phyloP scores from a whole-genome alignment of 2,329 filamentous ascomycete genomes.

The Neonectria sp. region DNA sequence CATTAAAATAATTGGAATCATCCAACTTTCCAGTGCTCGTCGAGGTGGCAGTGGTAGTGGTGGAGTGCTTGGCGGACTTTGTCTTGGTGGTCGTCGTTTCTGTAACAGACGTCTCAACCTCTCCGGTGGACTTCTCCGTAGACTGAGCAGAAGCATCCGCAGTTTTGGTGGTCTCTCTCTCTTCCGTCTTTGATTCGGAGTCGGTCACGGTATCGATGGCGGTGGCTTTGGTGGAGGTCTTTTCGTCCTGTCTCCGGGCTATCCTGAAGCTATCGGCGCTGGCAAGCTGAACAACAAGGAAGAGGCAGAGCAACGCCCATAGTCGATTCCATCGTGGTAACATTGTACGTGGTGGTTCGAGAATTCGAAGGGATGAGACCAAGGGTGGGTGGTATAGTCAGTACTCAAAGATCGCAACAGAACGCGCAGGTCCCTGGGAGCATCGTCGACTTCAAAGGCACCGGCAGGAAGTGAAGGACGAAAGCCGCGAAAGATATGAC shows the following conservation, averaged over 20 bases:
- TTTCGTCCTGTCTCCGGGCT: conserved; percentile 53
- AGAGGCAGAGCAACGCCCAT: conserved; percentile 58
- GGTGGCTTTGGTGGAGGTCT: conserved; percentile 30
- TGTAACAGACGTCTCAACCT: conserved; percentile 28
- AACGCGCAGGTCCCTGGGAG: conserved; percentile 27
- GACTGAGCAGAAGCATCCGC: conserved; percentile 31
- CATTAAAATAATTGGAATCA: conserved; percentile 53
- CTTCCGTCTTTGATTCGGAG: conserved; percentile 28
- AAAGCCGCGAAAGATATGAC: conserved; percentile 18
- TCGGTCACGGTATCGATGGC: conserved; percentile 28
- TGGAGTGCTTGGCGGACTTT: conserved; percentile 29
- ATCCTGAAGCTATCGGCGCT: conserved; percentile 52
- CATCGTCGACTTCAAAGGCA: conserved; percentile 38
- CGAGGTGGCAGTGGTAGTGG: conserved; percentile 42
- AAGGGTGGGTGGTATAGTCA: conserved; percentile 14
- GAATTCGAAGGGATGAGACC: conserved; percentile 16
- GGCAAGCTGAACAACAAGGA: conserved; percentile 56
- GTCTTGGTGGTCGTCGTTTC: conserved; percentile 33
- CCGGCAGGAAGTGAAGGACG: conserved; percentile 5
- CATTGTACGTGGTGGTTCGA: conserved; percentile 49
- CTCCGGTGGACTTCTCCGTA: conserved; percentile 4
- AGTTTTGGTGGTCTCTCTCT: conserved; percentile 31
- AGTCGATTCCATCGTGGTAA: conserved; percentile 51
- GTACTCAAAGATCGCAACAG: conserved; percentile 37
- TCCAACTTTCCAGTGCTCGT: conserved; percentile 43